Evolutionary conservation across 768 basidiomycete genomes (phyloP), one percentile per base, ranked within the genome.

Genomic region (Pisolithus marmoratus): DNA sequence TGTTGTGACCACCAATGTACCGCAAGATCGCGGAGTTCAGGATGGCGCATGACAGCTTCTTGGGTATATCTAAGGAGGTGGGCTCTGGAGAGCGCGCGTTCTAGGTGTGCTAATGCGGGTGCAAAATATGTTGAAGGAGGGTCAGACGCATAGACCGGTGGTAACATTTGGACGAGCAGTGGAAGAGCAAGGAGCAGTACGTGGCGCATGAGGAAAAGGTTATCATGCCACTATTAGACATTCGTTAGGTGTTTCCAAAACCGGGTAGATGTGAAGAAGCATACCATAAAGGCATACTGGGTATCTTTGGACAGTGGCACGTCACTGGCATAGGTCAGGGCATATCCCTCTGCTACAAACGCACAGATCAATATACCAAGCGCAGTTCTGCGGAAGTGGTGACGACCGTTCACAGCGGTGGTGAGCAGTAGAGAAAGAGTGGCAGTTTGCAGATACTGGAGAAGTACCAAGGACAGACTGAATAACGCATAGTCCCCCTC

Each of bases 221-320:
- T 70, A 62, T 89, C 85, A 66, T 87, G 83, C 81, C 82, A 84
- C 87, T 89, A 46, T 34, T 14, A 46, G 52, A n/a, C 14, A 26
- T 34, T 26, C 12, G 17, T 48, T 45, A 29, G 24, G 48, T 43
- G 9, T 38, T 12, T 20, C 8, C 50, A 54, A 34, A 20, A 4
- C 8, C n/a, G 37, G 34, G 17, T 17, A n/a, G 9, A 36, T 19
- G 27, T 41, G 34, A 23, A 41, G 20, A 37, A 31, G 62, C 70
- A 48, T 51, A 75, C 74, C 74, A 76, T 76, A 52, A 70, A 65
- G 12, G 74, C 70, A 27, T 56, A 52, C 12, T 48, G 49, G 22
- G 73, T 72, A 37, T 72, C 69, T 40, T 66, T 64, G 31, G 75
- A 72, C 24, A 87, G 73, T 47, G 65, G 63, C 23, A 82, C 73